phyloP scores from a whole-genome alignment of 371 early-diverging fungal species.

The Chytridium lagenaria region DNA sequence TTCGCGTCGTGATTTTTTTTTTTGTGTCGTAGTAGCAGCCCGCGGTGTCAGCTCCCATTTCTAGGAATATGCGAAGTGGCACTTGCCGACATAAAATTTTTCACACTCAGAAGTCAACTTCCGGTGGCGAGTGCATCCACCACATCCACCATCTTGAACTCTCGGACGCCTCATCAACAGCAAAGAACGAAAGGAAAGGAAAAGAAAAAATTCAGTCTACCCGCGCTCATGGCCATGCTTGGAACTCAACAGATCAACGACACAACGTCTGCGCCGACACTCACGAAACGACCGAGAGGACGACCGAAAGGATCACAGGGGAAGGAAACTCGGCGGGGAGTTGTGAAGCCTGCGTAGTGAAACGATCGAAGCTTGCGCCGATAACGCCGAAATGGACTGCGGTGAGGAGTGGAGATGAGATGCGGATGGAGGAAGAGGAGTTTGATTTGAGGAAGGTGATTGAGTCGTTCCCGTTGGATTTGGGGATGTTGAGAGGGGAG shows the following conservation, averaged over 20 bases:
- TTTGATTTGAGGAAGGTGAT: not conserved
- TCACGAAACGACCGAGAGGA: not conserved
- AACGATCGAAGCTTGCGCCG: not conserved
- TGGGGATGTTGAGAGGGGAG: too few relatives aligned
- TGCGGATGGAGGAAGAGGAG: too few relatives aligned
- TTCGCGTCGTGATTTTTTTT: too few relatives aligned
- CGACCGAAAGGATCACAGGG: not conserved
- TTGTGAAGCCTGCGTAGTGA: not conserved
- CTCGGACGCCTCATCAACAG: not conserved
- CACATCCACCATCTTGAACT: not conserved
- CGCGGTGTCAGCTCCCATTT: too few relatives aligned
- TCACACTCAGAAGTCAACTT: too few relatives aligned
- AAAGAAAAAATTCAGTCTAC: too few relatives aligned
- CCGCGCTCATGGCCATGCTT: too few relatives aligned
- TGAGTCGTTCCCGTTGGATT: not conserved
- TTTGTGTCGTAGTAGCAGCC: too few relatives aligned
- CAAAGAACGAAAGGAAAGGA: not conserved
- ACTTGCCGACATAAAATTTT: too few relatives aligned
- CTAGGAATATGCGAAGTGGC: too few relatives aligned
- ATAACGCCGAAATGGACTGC: not conserved
- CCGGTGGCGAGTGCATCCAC: not conserved
- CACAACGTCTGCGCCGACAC: not conserved
- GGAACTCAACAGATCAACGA: too few relatives aligned
- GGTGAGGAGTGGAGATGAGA: too few relatives aligned
- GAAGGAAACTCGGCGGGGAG: slow-evolving; percentile 1